Percentiles rank a stretch among this genome's conserved stretches.
phyloP scores from a whole-genome alignment of 176 grass and related monocot species.

The Elaeis guineensis region DNA sequence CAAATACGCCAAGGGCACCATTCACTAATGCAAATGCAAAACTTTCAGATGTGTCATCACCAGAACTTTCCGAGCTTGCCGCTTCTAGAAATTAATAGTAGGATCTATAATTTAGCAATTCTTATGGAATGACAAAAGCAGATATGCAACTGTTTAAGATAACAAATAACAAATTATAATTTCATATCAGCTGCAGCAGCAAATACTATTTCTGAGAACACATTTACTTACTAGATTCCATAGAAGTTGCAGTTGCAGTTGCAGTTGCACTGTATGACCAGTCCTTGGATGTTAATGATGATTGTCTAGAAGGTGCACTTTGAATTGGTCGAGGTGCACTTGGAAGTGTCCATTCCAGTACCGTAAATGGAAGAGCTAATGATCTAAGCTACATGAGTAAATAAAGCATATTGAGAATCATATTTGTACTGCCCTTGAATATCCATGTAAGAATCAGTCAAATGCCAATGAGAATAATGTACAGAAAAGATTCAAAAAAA shows the following conservation, averaged over 20 bases:
- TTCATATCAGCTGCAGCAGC: not conserved
- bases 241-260: slow-evolving; percentile 23
- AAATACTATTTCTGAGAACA: not conserved
- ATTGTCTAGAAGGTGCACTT: slow-evolving; percentile 56
- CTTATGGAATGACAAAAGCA: no score
- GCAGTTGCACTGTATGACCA: slow-evolving; percentile 37
- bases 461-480: no score
- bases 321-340: slow-evolving; percentile 61
- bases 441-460: no score
- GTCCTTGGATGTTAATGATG: slow-evolving; percentile 41
- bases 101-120: no score
- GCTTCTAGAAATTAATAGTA: slow-evolving; percentile 31
- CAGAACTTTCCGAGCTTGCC: slow-evolving; percentile 45
- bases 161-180: not conserved
- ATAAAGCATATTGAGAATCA: not conserved
- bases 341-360: slow-evolving; percentile 94
- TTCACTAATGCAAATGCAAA: slow-evolving; percentile 99
- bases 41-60: slow-evolving; percentile 86
- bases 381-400: slow-evolving; percentile 84
- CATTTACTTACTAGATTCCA: slow-evolving; percentile 30
- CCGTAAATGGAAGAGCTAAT: slow-evolving; percentile 99
- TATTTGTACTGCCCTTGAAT: not conserved
- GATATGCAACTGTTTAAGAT: no score
- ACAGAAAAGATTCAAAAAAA: no score
- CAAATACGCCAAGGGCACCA: slow-evolving; percentile 98